A percentile compares a stretch with the other conserved stretches of the same genome.
phyloP scores from a whole-genome alignment of 2,329 filamentous ascomycete species.

The Lasiodiplodia hormozganensis region DNA sequence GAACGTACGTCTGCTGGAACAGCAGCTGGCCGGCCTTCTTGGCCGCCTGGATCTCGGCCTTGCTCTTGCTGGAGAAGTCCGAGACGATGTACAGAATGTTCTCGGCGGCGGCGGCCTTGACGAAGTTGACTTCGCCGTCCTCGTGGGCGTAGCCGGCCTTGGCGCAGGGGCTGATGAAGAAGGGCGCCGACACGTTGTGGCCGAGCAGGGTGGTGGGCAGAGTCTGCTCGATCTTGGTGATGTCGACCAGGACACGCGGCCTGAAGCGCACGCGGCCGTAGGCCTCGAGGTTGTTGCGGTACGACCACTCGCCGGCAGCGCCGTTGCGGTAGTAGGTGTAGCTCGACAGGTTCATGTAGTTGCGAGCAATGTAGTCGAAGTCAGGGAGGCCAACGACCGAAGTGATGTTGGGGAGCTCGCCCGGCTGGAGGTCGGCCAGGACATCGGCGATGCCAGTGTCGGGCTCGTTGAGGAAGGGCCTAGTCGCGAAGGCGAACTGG shows the following conservation, averaged over 20 bases:
- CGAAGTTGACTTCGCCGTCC: conserved; percentile 58
- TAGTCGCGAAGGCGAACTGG: conserved; percentile 40
- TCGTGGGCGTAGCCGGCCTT: conserved; percentile 52
- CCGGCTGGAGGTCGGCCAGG: conserved; percentile 37
- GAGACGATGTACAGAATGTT: conserved; percentile 58
- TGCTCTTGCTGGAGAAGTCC: conserved; percentile 47
- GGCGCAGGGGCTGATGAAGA: conserved; percentile 59
- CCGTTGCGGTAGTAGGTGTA: conserved; percentile 67
- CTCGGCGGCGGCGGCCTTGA: conserved; percentile 56
- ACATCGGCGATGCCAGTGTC: conserved; percentile 44
- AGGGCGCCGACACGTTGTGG: conserved; percentile 61
- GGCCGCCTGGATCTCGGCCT: conserved; percentile 35
- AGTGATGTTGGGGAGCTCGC: conserved; percentile 52
- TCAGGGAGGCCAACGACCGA: conserved; percentile 59
- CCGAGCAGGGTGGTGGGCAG: conserved; percentile 60
- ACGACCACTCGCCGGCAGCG: conserved; percentile 62
- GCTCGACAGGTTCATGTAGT: conserved; percentile 54
- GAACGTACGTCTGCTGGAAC: conserved; percentile 52
- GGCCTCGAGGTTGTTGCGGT: conserved; percentile 64
- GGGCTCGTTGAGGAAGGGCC: conserved; percentile 45
- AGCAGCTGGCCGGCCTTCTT: conserved; percentile 42
- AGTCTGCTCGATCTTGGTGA: conserved; percentile 50
- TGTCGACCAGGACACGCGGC: conserved; percentile 59
- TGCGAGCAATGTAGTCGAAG: conserved; percentile 61
- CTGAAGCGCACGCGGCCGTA: conserved; percentile 58